phyloP scores from a whole-genome alignment of 495 filamentous ascomycete species.

The Penicillium coprophilum region DNA sequence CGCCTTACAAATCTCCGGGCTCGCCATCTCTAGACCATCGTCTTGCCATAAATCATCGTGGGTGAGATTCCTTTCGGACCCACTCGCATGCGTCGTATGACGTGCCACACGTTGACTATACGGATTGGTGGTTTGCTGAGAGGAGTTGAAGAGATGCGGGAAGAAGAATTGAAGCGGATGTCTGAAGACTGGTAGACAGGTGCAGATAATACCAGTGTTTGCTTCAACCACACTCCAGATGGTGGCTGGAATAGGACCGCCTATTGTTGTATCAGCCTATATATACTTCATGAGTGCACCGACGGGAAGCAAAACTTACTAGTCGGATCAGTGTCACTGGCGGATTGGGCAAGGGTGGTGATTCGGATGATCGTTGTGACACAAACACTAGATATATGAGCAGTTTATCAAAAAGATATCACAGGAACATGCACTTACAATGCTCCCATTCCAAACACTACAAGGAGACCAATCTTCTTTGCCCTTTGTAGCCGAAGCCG shows the following conservation, averaged over 20 bases:
- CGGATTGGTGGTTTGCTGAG: not conserved
- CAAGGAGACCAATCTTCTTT: conserved; percentile 37
- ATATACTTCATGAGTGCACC: not conserved
- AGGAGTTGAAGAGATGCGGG: conserved; percentile 21
- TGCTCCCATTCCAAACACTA: conserved; percentile 39
- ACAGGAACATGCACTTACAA: not conserved
- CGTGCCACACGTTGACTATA: not conserved
- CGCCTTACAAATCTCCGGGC: not conserved
- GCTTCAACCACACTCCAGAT: conserved; percentile 33
- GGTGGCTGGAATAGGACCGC: conserved; percentile 13
- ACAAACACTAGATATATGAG: conserved; percentile 15
- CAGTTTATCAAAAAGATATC: not conserved
- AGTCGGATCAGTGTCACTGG: conserved; percentile 19
- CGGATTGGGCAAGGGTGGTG: conserved; percentile 26
- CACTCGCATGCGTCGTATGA: not conserved
- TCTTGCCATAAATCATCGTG: not conserved
- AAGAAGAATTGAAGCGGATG: conserved; percentile 33
- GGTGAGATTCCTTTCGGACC: not conserved
- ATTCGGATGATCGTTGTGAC: conserved; percentile 31
- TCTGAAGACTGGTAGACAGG: conserved; percentile 34
- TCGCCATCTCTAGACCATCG: conserved; percentile 1
- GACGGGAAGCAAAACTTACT: conserved; percentile 20
- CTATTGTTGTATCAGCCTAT: conserved; percentile 22
- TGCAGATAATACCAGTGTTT: conserved; percentile 26
- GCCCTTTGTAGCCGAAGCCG: conserved; percentile 39